Conservation (phyloP, 371 early-diverging fungal genomes). For the Mortierella sp. region DNA sequence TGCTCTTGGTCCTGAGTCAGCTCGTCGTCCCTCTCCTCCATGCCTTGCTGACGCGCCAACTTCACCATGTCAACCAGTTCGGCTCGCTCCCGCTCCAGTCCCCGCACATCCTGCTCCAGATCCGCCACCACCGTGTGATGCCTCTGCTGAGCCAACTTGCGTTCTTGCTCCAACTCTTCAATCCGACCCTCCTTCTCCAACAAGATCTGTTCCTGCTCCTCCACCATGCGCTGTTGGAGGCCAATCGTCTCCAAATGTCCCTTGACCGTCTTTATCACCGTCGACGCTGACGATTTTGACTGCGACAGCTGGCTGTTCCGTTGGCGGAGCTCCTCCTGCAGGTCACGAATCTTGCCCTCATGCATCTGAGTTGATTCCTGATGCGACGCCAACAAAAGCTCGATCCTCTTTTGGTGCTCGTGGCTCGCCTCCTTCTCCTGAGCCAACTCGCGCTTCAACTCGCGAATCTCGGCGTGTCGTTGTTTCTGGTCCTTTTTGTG, state of each 20-base stretch:
- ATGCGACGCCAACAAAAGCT: slow-evolving; percentile 29
- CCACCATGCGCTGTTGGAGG: slow-evolving; percentile 19
- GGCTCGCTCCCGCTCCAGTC: slow-evolving; percentile 23
- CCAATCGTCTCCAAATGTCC: slow-evolving; percentile 5
- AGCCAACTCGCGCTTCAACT: slow-evolving; percentile 12
- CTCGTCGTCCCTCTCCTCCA: slow-evolving; percentile 21
- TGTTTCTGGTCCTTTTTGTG: slow-evolving; percentile 19
- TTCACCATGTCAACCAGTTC: slow-evolving; percentile 18
- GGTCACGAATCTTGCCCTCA: slow-evolving; percentile 32
- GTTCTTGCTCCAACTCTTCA: slow-evolving; percentile 39
- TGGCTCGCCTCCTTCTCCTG: slow-evolving; percentile 24
- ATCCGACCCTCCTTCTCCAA: slow-evolving; percentile 33
- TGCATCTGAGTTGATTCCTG: slow-evolving; percentile 27
- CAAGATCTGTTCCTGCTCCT: slow-evolving; percentile 35
- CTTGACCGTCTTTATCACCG: slow-evolving; percentile 17
- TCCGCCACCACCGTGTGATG: slow-evolving; percentile 32
- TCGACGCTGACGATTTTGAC: slow-evolving; percentile 20
- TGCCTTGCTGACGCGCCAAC: slow-evolving; percentile 14
- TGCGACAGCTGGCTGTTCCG: slow-evolving; percentile 20
- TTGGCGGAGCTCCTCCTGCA: slow-evolving; percentile 30
- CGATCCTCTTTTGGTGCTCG: slow-evolving; percentile 26
- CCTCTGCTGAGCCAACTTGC: slow-evolving; percentile 23
- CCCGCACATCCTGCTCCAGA: slow-evolving; percentile 32
- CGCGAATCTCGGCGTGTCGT: slow-evolving; percentile 18
- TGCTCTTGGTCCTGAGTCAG: slow-evolving; percentile 20